Base-by-base conservation (phyloP, 208 protist species). In the Acanthamoeba triangularis region DNA sequence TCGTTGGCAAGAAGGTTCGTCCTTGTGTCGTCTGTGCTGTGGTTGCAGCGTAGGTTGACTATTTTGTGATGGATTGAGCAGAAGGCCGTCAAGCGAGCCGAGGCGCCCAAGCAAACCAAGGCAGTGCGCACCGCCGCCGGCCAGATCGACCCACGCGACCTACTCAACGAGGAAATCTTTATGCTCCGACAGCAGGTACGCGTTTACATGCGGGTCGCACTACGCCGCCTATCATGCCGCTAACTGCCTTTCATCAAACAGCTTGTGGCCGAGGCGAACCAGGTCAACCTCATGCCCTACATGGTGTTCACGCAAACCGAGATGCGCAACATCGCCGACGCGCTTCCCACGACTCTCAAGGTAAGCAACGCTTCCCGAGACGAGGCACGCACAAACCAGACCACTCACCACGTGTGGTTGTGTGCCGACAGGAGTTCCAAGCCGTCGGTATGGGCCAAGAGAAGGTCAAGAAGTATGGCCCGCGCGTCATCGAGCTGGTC, bases 401-500 rank as follows among this genome's bases (percentile, higher is more conserved):
- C 61, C 20, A 69, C 25, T 69, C 61, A 30, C 61, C 20, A 69
- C 7, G 20, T 67, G 61, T 47, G 44, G 44, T 47, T 23, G 25
- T 67, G 61, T 23, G 13, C 6, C n/a, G n/a, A 30, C 74, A 84
- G 74, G 74, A 84, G 54, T 84, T 84, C 74, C 74, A 84, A 84
- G 74, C 35, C 44, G 74, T 84, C 10, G 74, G 74, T 37, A 84
- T 84, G 74, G 74, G 74, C 23, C 74, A 84, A 28, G 74, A 84
- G 74, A 84, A 84, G 74, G 74, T 84, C 74, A 84, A 84, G 74
- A 84, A 84, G 41, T 84, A 84, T 84, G 74, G 74, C 33, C 74
- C 74, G 33, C 13, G 74, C 18, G 74, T 84, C 37, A 84, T 84
- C 41, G 74, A 84, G 44, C 23, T 84, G 74, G 23, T 84, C 74